phyloP scores from a whole-genome alignment of 2,329 filamentous ascomycete species.

The Hortaea werneckii region DNA sequence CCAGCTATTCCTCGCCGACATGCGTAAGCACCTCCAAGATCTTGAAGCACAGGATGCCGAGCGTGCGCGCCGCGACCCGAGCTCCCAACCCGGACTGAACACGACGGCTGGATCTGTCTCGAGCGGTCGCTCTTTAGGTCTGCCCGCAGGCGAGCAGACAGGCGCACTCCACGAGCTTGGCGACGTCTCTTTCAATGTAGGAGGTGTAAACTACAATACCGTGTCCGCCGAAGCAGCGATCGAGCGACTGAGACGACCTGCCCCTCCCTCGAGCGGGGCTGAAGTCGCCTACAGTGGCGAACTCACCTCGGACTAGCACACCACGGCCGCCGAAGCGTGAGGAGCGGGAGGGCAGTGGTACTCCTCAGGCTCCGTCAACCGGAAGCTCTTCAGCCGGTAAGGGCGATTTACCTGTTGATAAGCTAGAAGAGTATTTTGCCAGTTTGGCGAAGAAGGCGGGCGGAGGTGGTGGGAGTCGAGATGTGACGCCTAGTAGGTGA shows the following conservation, averaged over 20 bases:
- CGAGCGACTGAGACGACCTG: conserved; percentile 21
- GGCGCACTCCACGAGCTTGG: conserved; percentile 24
- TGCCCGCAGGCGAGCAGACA: conserved; percentile 28
- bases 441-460: conserved; percentile 46
- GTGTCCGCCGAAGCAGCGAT: conserved; percentile 23
- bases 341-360: conserved; percentile 6
- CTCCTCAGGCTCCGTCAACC: not conserved
- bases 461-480: conserved; percentile 8
- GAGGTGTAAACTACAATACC: conserved; percentile 63
- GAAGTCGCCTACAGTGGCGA: not conserved
- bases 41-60: conserved; percentile 58
- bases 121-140: conserved; percentile 8
- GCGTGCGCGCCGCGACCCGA: conserved; percentile 30
- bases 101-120: conserved; percentile 4
- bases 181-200: conserved; percentile 68
- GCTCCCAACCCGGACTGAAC: not conserved
- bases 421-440: conserved; percentile 50
- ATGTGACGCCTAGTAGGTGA: conserved; percentile 8
- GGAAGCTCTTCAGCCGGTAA: conserved; percentile 32
- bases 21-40: conserved; percentile 53
- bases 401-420: conserved; percentile 44
- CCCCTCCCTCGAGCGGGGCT: not conserved
- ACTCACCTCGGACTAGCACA: conserved; percentile 6
- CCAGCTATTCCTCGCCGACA: conserved; percentile 25
- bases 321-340: conserved; percentile 13